A percentile compares a stretch with the other conserved stretches of the same genome.
These are phyloP conservation scores for Macrocybe gigantea DNA, from an alignment of 768 basidiomycete species.

Conservation along the genomic window DNA sequence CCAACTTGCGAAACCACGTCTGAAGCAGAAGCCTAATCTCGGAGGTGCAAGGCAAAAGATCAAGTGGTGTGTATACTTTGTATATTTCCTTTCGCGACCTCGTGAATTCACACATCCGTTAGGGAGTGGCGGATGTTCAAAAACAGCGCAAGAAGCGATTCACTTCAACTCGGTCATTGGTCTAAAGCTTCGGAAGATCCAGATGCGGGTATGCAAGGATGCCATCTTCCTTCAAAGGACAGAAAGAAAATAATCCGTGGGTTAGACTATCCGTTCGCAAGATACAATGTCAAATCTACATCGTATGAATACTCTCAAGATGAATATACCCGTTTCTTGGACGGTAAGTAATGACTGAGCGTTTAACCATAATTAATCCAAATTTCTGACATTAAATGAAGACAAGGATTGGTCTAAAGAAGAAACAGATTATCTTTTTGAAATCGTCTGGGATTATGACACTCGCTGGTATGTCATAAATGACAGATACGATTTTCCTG, in stretches of 20 bases:
- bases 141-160: conserved; percentile 64
- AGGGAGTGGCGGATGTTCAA: conserved; percentile 78
- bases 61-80: conserved; percentile 53
- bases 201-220: conserved; percentile 38
- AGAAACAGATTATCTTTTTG: conserved; percentile 91
- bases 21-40: conserved; percentile 72
- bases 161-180: conserved; percentile 81
- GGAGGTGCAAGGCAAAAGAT: conserved; percentile 48
- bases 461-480: conserved; percentile 84
- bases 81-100: not conserved
- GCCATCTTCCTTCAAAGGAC: too few species aligned
- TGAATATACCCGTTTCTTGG: conserved; percentile 78
- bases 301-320: conserved; percentile 74
- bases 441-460: conserved; percentile 75
- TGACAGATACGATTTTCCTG: conserved; percentile 80
- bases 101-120: not conserved
- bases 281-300: conserved; percentile 69
- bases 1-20: conserved; percentile 72
- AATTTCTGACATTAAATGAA: conserved; percentile 14
- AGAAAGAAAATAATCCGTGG: not conserved
- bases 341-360: conserved; percentile 41
- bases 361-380: not conserved
- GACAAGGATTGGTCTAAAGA: conserved; percentile 88
- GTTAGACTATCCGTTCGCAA: conserved; percentile 74
- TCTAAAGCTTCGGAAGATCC: conserved; percentile 54